Percentiles rank a stretch among this genome's conserved stretches.
phyloP scores from a whole-genome alignment of 1,139 yeast species.

The Lodderomyces orthopsilosis region DNA sequence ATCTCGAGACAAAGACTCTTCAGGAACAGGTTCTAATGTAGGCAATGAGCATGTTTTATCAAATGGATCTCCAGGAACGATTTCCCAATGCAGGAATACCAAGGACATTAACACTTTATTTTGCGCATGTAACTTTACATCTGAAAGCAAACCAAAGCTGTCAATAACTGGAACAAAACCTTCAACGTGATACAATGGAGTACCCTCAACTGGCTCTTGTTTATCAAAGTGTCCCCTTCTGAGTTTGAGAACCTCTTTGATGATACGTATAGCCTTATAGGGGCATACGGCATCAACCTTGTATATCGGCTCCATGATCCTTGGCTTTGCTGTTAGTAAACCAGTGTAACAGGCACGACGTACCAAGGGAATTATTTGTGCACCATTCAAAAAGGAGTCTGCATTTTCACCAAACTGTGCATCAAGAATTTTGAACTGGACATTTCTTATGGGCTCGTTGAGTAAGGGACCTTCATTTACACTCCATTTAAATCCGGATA shows the following conservation, averaged over 20 bases:
- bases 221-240: constrained; percentile 55
- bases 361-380: constrained; percentile 80
- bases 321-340: constrained; percentile 73
- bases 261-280: constrained; percentile 37
- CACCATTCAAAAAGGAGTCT: constrained; percentile 45
- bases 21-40: constrained; percentile 71
- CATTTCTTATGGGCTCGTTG: constrained; percentile 74
- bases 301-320: constrained; percentile 80
- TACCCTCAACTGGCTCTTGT: constrained; percentile 66
- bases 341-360: constrained; percentile 86
- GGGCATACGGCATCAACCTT: constrained; percentile 59
- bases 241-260: constrained; percentile 51
- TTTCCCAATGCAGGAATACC: constrained; percentile 73
- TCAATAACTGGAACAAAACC: constrained; percentile 87
- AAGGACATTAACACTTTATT: constrained; percentile 75
- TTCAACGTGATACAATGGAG: constrained; percentile 59
- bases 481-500: constrained; percentile 83
- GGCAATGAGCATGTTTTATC: constrained; percentile 65
- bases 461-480: constrained; percentile 86
- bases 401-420: constrained; percentile 33
- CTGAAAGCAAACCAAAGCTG: constrained; percentile 85
- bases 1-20: constrained; percentile 74
- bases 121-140: constrained; percentile 69
- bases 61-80: constrained; percentile 90
- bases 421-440: constrained; percentile 57